Percentiles rank a stretch among this genome's conserved stretches.
These are phyloP conservation scores for Abrus pulchellus DNA, from an alignment of 306 rosid species.

Conservation along the genomic window DNA sequence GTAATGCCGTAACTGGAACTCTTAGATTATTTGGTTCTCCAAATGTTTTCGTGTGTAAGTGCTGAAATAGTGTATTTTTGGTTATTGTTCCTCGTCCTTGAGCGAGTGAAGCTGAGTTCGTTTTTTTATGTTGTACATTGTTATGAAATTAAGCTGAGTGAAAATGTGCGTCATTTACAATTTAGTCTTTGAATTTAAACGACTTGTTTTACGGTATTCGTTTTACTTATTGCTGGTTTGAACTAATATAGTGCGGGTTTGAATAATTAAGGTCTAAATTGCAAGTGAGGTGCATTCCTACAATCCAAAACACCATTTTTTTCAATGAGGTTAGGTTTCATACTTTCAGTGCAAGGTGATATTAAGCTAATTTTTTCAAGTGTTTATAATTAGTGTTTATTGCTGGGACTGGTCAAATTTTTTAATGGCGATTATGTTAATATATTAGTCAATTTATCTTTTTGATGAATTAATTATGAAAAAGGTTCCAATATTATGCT, in stretches of 20 bases:
- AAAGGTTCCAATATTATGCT: neutral
- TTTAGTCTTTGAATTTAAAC: neutral
- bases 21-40: too few relatives aligned
- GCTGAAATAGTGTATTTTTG: too few relatives aligned
- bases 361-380: neutral
- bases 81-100: too few relatives aligned
- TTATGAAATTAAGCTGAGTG: neutral
- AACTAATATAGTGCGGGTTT: neutral
- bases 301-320: neutral
- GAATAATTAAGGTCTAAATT: neutral
- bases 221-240: neutral
- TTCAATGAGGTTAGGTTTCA: neutral
- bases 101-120: too few relatives aligned
- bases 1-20: conserved; percentile 37
- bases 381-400: neutral
- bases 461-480: neutral
- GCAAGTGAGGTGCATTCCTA: neutral
- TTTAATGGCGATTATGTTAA: too few relatives aligned
- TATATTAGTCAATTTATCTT: too few relatives aligned
- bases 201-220: neutral
- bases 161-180: neutral
- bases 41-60: too few relatives aligned
- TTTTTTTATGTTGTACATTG: too few relatives aligned
- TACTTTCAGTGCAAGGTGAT: neutral
- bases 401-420: neutral